Percentiles rank a stretch among this genome's conserved stretches.
phyloP scores from a whole-genome alignment of 352 stramenopile genomes.

The Thalassiosira exigua region DNA sequence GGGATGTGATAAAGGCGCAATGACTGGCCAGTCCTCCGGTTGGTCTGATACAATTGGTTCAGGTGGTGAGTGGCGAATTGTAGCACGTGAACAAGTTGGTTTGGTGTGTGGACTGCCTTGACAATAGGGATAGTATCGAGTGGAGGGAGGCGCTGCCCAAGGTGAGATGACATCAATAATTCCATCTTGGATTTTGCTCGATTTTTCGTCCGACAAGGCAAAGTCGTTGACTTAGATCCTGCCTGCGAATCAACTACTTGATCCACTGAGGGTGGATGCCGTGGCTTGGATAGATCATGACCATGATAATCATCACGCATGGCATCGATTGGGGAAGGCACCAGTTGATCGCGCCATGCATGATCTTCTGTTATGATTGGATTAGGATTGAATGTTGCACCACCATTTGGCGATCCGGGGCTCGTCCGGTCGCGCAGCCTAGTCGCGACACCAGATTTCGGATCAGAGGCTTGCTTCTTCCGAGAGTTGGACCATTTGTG shows the following conservation, averaged over 20 bases:
- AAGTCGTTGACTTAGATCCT: too few species aligned
- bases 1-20: constrained; percentile 48
- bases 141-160: constrained; percentile 37
- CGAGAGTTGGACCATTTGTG: constrained; percentile 22
- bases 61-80: constrained; percentile 44
- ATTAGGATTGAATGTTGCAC: neutral
- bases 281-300: constrained; percentile 14
- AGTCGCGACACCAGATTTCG: neutral
- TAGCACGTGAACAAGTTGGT: constrained; percentile 53
- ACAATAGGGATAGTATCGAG: constrained; percentile 21
- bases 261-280: neutral
- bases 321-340: constrained; percentile 34
- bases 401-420: neutral
- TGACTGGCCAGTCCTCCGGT: constrained; percentile 27
- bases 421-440: neutral
- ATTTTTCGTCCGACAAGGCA: too few species aligned
- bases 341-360: constrained; percentile 43
- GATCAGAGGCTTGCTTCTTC: constrained; percentile 3
- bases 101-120: constrained; percentile 48
- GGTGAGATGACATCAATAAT: constrained; percentile 39
- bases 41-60: constrained; percentile 44
- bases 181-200: constrained; percentile 21
- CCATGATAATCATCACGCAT: too few species aligned
- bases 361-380: constrained; percentile 21
- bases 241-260: neutral